phyloP scores from a whole-genome alignment of 192 early-diverging fungal genomes.

The Podila verticillata region DNA sequence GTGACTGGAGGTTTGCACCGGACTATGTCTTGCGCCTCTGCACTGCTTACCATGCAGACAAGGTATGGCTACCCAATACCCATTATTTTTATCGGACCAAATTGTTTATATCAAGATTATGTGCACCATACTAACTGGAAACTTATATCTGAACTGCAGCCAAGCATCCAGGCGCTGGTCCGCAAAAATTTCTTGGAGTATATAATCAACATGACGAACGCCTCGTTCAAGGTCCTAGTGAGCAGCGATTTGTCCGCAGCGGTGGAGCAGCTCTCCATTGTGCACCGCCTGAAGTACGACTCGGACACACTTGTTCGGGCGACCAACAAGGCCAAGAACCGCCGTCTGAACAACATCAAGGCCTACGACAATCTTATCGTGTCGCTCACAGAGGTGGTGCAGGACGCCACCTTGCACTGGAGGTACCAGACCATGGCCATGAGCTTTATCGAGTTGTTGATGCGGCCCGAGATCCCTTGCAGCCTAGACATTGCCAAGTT shows the following conservation, averaged over 20 bases:
- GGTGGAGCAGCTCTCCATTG: constrained; percentile 2
- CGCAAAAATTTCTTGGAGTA: constrained; percentile 72
- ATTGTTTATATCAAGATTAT: neutral
- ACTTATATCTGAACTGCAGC: constrained; percentile 37
- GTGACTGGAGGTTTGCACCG: constrained; percentile 66
- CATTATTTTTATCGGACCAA: neutral
- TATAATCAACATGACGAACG: constrained; percentile 58
- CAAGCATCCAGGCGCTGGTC: constrained; percentile 72
- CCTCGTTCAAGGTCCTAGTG: constrained; percentile 56
- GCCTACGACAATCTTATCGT: constrained; percentile 51
- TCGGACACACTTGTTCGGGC: constrained; percentile 22
- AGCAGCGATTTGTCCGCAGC: constrained; percentile 31
- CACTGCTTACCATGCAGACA: constrained; percentile 72
- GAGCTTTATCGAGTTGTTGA: constrained; percentile 80
- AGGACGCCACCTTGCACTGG: constrained; percentile 78
- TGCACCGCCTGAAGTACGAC: constrained; percentile 16
- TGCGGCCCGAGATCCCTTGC: constrained; percentile 68
- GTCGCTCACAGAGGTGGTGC: constrained; percentile 68
- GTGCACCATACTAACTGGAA: neutral
- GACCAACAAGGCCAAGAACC: constrained; percentile 24
- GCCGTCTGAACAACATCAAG: constrained; percentile 46
- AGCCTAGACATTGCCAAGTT: constrained; percentile 66
- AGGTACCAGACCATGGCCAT: constrained; percentile 83
- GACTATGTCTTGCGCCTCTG: constrained; percentile 65
- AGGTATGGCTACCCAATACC: too few species aligned